Conservation (phyloP, 2,329 filamentous ascomycete genomes). For the Exophiala phaeomuriformis region DNA sequence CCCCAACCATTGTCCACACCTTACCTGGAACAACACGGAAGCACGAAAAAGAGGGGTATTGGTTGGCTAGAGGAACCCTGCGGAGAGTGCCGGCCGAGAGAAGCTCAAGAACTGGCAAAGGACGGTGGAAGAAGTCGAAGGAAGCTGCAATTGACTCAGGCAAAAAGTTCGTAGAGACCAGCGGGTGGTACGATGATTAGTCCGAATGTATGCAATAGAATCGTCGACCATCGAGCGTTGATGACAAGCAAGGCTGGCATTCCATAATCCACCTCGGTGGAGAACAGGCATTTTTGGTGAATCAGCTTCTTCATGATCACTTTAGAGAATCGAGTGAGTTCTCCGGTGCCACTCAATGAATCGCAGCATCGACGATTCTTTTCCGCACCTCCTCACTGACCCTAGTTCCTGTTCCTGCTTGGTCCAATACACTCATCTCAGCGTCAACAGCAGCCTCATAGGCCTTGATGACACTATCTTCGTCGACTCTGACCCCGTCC, state of each 20-base stretch:
- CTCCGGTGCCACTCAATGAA: slow-evolving; percentile 11
- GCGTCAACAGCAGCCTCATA: slow-evolving; percentile 78
- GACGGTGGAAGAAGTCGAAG: slow-evolving; percentile 1
- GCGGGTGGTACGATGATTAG: slow-evolving; percentile 16
- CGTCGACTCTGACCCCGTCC: slow-evolving; percentile 75
- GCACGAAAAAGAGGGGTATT: slow-evolving; percentile 12
- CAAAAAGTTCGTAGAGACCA: slow-evolving; percentile 9
- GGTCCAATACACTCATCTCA: slow-evolving; percentile 37
- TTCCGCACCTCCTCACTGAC: slow-evolving; percentile 20
- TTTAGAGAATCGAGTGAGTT: not conserved
- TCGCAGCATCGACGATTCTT: slow-evolving; percentile 24
- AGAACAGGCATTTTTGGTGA: not conserved
- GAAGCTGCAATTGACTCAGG: not conserved
- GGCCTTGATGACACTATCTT: slow-evolving; percentile 74
- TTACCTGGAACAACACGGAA: slow-evolving; percentile 11
- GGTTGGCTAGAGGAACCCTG: slow-evolving; percentile 14
- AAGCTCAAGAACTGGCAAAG: slow-evolving; percentile 1
- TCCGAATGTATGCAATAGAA: not conserved
- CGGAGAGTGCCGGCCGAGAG: not conserved
- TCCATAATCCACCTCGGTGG: no score
- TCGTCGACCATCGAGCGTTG: not conserved
- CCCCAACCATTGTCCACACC: not conserved
- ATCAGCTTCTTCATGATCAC: not conserved
- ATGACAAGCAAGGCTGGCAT: not conserved
- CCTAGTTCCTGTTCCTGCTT: slow-evolving; percentile 16